Evolutionary conservation across 2,329 filamentous ascomycete genomes (phyloP).

Genomic region (Pseudogymnoascus sp.): DNA sequence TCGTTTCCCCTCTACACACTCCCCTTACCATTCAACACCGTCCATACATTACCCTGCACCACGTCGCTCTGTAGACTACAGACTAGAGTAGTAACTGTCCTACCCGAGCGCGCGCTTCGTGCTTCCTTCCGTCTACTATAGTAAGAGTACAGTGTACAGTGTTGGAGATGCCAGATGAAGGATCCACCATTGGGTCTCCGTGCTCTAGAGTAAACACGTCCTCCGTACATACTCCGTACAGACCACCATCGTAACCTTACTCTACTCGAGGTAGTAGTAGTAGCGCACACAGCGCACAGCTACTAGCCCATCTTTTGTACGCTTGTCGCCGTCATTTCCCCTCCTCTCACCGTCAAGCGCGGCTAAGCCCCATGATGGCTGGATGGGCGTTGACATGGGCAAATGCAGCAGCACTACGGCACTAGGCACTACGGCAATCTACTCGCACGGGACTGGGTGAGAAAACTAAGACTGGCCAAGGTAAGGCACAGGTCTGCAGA

Average conservation of each 20-base stretch:
- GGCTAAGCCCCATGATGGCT: not conserved
- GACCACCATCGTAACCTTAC: not conserved
- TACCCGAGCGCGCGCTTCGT: not conserved
- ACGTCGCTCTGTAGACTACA: not conserved
- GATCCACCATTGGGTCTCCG: slow-evolving; percentile 3
- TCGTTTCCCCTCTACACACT: not conserved
- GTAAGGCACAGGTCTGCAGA: not conserved
- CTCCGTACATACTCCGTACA: not conserved
- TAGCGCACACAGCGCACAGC: not conserved
- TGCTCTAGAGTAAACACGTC: not conserved
- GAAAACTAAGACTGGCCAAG: not conserved
- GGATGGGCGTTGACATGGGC: not conserved
- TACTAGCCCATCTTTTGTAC: not conserved
- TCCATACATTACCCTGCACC: not conserved
- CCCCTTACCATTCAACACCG: not conserved
- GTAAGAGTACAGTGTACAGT: not conserved
- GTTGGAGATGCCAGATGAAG: not conserved
- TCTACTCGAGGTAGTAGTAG: not conserved
- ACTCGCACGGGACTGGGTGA: not conserved
- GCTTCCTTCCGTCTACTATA: not conserved
- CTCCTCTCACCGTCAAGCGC: not conserved
- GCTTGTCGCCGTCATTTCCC: slow-evolving; percentile 1
- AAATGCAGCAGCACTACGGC: not conserved
- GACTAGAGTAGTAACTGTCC: not conserved
- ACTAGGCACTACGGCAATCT: not conserved